Percentiles rank a stretch among this genome's conserved stretches.
phyloP scores from a whole-genome alignment of 768 basidiomycete species.

The Suillus occidentalis region DNA sequence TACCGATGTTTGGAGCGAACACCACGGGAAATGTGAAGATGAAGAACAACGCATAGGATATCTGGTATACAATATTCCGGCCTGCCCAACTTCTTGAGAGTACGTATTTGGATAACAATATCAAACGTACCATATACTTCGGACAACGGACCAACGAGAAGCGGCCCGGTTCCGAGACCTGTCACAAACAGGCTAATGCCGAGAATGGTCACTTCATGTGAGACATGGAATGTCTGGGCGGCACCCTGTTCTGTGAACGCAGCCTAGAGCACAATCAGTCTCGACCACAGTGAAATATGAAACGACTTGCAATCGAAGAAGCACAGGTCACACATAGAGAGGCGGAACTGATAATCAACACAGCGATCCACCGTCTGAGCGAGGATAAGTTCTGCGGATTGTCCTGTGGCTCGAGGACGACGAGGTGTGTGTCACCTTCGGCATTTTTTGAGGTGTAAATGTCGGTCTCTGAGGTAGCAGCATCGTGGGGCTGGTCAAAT shows the following conservation, averaged over 20 bases:
- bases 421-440: conserved; percentile 22
- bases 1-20: conserved; percentile 67
- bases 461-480: conserved; percentile 4
- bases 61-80: conserved; percentile 59
- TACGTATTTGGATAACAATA: neutral
- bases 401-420: conserved; percentile 42
- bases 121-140: conserved; percentile 32
- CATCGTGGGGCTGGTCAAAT: conserved; percentile 12
- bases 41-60: conserved; percentile 62
- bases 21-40: conserved; percentile 69
- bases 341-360: conserved; percentile 46
- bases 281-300: neutral
- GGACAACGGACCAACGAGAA: conserved; percentile 43
- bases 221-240: conserved; percentile 50
- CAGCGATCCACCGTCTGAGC: conserved; percentile 48
- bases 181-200: conserved; percentile 45
- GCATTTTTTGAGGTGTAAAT: conserved; percentile 3
- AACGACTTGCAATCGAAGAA: conserved; percentile 51
- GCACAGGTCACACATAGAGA: conserved; percentile 54
- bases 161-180: conserved; percentile 36
- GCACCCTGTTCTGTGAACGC: conserved; percentile 64
- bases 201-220: conserved; percentile 50
- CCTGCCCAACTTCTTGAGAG: conserved; percentile 38
- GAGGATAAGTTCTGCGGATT: conserved; percentile 41
- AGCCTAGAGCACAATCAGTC: conserved; percentile 38